These are phyloP conservation scores for Exophiala viscosa DNA, from an alignment of 2,329 filamentous ascomycete genomes.

Conservation along the genomic window DNA sequence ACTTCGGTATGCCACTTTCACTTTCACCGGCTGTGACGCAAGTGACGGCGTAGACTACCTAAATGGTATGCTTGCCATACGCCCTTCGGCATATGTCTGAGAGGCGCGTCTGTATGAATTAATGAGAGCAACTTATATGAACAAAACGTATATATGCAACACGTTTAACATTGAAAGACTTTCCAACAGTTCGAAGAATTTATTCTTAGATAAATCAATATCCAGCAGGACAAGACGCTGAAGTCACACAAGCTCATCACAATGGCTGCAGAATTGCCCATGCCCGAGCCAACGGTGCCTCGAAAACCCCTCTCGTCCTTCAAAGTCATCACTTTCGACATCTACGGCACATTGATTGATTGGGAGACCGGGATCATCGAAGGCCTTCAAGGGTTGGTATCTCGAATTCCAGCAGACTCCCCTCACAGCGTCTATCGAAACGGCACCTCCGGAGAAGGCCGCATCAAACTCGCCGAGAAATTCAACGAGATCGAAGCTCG, in stretches of 20 bases:
- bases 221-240: background rate
- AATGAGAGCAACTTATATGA: slow-evolving; percentile 3
- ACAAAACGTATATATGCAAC: background rate
- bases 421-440: slow-evolving; percentile 1
- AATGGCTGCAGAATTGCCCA: slow-evolving; percentile 12
- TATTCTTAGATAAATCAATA: too few species aligned
- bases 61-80: background rate
- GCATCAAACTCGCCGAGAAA: slow-evolving; percentile 11
- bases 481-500: slow-evolving; percentile 42
- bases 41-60: too few species aligned
- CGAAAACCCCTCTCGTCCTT: slow-evolving; percentile 19
- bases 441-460: slow-evolving; percentile 5
- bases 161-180: background rate
- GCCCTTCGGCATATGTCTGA: slow-evolving; percentile 11
- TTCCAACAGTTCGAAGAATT: background rate
- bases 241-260: background rate
- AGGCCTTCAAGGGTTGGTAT: slow-evolving; percentile 41
- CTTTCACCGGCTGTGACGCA: too few species aligned
- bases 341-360: slow-evolving; percentile 76
- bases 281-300: slow-evolving; percentile 22
- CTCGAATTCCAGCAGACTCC: slow-evolving; percentile 11
- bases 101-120: slow-evolving; percentile 6
- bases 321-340: slow-evolving; percentile 65
- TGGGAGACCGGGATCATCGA: slow-evolving; percentile 66
- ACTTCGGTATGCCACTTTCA: background rate